Conservation (phyloP, 345 rosid species). For the Citrus australasica region DNA sequence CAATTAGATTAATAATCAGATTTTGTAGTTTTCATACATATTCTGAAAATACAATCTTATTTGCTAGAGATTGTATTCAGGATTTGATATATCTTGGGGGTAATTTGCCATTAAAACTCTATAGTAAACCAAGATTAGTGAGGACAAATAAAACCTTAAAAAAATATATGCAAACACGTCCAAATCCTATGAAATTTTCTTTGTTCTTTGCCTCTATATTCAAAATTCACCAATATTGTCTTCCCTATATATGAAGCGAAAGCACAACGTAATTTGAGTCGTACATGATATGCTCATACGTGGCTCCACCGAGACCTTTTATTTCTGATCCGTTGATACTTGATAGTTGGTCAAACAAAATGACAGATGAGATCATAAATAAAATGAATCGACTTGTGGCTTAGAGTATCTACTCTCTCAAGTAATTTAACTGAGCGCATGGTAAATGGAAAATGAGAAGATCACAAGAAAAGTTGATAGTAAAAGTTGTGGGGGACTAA, state of each 20-base stretch:
- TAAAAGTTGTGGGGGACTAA: slow-evolving; percentile 16
- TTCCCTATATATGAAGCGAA: neutral
- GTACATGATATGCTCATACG: neutral
- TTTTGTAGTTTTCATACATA: too few relatives aligned
- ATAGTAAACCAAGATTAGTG: too few relatives aligned
- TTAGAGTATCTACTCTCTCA: neutral
- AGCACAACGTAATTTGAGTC: neutral
- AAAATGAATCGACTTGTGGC: neutral
- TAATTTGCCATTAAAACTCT: too few relatives aligned
- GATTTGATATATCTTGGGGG: too few relatives aligned
- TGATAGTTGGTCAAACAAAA: neutral
- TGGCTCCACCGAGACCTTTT: slow-evolving; percentile 4
- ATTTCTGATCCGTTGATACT: neutral
- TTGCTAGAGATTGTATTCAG: too few relatives aligned
- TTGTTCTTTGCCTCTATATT: too few relatives aligned
- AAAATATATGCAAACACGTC: too few relatives aligned
- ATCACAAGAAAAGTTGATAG: neutral
- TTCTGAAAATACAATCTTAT: too few relatives aligned
- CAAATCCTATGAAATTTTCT: too few relatives aligned
- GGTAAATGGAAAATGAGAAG: neutral
- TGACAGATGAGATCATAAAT: neutral
- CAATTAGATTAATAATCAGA: too few relatives aligned
- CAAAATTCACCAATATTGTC: too few relatives aligned
- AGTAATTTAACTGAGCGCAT: neutral
- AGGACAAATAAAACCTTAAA: too few relatives aligned